Evolutionary conservation across 2,329 filamentous ascomycete species (phyloP).

Genomic region (Alternaria sp.): DNA sequence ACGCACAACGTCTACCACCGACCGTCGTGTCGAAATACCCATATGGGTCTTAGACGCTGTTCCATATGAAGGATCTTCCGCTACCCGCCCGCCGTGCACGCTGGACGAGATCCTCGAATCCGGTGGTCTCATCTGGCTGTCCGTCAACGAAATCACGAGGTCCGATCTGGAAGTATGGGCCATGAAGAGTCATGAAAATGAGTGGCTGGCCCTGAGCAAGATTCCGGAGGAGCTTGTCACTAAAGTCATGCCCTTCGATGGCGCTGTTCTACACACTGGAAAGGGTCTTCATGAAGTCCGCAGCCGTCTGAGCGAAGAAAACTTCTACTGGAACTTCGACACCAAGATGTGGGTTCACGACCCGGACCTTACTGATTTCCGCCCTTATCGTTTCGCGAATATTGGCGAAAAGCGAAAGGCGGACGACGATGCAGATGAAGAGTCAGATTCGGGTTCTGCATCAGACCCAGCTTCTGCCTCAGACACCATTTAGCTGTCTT

Average conservation of each 20-base stretch:
- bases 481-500: too few species aligned
- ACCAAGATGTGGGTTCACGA: background rate
- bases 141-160: slow-evolving; percentile 19
- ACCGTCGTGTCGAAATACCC: background rate
- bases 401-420: background rate
- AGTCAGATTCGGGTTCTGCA: too few species aligned
- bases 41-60: background rate
- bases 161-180: slow-evolving; percentile 13
- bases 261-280: slow-evolving; percentile 8
- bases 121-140: slow-evolving; percentile 20
- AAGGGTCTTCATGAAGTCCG: background rate
- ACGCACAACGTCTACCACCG: too few species aligned
- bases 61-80: background rate
- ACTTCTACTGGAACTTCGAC: background rate
- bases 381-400: background rate
- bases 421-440: too few species aligned
- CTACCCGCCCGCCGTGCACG: background rate
- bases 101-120: background rate
- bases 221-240: slow-evolving; percentile 19
- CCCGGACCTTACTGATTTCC: background rate
- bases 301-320: background rate
- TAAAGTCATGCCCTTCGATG: slow-evolving; percentile 28
- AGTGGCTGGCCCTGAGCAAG: slow-evolving; percentile 25
- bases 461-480: too few species aligned
- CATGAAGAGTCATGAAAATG: slow-evolving; percentile 21